Evolutionary conservation across 805 yeast genomes (phyloP).

Genomic region (Kockiozyma suomiensis): DNA sequence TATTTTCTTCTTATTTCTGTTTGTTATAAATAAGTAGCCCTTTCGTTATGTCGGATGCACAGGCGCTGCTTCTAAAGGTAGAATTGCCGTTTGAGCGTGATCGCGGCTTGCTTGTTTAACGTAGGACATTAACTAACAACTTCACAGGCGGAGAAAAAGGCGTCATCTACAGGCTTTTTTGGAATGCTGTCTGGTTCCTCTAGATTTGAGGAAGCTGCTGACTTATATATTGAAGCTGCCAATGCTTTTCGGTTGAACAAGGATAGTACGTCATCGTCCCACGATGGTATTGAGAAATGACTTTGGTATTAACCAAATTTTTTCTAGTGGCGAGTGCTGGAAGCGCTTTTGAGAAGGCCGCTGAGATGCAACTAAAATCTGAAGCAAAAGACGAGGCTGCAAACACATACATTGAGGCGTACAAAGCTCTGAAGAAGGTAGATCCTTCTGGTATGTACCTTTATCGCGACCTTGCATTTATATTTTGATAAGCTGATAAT

Average conservation of each 20-base stretch:
- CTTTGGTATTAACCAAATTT: neutral
- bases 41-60: slow-evolving; percentile 39
- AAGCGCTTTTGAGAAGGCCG: slow-evolving; percentile 80
- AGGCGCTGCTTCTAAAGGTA: slow-evolving; percentile 29
- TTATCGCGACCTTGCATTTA: too few relatives aligned
- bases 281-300: neutral
- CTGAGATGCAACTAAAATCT: slow-evolving; percentile 72
- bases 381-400: slow-evolving; percentile 89
- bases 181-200: slow-evolving; percentile 49
- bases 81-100: neutral
- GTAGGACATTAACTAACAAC: neutral
- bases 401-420: slow-evolving; percentile 85
- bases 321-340: slow-evolving; percentile 66
- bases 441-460: slow-evolving; percentile 53
- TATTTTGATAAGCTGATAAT: neutral
- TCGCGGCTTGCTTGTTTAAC: too few relatives aligned
- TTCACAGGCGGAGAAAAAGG: slow-evolving; percentile 66
- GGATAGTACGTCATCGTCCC: slow-evolving; percentile 44
- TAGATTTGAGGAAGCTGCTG: slow-evolving; percentile 89
- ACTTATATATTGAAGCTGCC: slow-evolving; percentile 89
- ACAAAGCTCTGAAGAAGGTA: slow-evolving; percentile 75
- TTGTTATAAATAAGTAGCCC: neutral
- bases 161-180: slow-evolving; percentile 63
- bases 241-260: slow-evolving; percentile 78
- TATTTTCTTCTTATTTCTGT: neutral